phyloP scores from a whole-genome alignment of 768 basidiomycete genomes.

The Suillus bovinus region DNA sequence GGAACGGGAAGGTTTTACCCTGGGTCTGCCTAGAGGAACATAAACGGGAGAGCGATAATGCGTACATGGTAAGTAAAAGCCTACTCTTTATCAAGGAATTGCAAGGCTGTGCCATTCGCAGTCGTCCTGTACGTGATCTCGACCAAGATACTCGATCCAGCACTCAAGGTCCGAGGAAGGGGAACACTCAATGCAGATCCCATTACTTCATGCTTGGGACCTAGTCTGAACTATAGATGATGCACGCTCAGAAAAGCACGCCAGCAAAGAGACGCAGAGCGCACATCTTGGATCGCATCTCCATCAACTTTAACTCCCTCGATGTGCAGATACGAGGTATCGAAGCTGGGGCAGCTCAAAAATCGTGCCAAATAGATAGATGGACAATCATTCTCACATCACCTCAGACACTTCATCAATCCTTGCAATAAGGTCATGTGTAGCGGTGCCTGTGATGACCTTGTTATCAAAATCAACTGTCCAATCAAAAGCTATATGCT shows the following conservation, averaged over 20 bases:
- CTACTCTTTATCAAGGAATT: conserved; percentile 53
- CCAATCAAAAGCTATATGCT: conserved; percentile 57
- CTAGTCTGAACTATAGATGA: conserved; percentile 29
- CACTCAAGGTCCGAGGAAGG: conserved; percentile 24
- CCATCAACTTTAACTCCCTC: conserved; percentile 39
- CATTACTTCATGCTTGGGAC: conserved; percentile 35
- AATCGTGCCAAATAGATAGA: background rate
- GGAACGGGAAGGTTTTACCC: conserved; percentile 52
- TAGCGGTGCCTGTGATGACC: conserved; percentile 48
- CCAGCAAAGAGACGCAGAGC: background rate
- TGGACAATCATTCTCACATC: conserved; percentile 33
- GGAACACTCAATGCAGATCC: conserved; percentile 42
- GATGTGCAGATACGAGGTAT: conserved; percentile 51
- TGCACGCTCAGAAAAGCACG: background rate
- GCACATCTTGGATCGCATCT: conserved; percentile 29
- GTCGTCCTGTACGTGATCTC: conserved; percentile 47
- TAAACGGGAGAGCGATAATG: background rate
- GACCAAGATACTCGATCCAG: conserved; percentile 31
- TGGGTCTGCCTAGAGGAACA: conserved; percentile 46
- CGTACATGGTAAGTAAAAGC: conserved; percentile 4
- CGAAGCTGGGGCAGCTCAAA: conserved; percentile 40
- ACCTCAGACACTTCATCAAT: conserved; percentile 40
- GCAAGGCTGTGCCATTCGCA: conserved; percentile 45
- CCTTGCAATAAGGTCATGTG: conserved; percentile 42
- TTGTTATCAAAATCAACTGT: conserved; percentile 51